Evolutionary conservation across 2,329 filamentous ascomycete genomes (phyloP), one percentile per base, ranked within the genome.

Genomic region (Volutella citrinella): DNA sequence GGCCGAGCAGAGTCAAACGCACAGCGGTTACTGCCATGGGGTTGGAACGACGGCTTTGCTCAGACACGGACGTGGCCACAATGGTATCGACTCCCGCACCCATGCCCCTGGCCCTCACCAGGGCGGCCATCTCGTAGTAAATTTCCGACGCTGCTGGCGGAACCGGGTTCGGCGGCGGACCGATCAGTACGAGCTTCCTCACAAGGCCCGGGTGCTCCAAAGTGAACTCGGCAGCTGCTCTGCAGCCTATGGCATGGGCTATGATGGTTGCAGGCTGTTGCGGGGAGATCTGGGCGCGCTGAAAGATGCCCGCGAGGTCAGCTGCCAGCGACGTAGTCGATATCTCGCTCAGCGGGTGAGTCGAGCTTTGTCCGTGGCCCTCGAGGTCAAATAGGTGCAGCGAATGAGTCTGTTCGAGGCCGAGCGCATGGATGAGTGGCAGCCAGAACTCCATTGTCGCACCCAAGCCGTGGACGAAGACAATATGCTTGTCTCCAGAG

Each of bases 381-480:
- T 79, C 75, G 4, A 79, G 56, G 40, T 79, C 76, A 38, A 69
- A 68, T 1, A 74, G 48, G 38, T 72, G 65, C 9, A 65, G 55
- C 4, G 36, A 44, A 19, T 43, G 30, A n/a, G 25, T 22, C 4
- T 48, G 19, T 9, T 33, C 15, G 2, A 42, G 23, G 6, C 32
- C 30, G 1, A 69, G 43, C 3, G 49, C 42, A 1, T 57, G 40
- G 17, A 74, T 57, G 7, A 78, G 48, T 0, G 74, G 71, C 0
- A 49, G 54, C 49, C 63, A 78, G 45, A 57, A 68, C 5, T 65
- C 60, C 5, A 57, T 57, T 2, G 61, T 69, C 4, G 65, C 68
- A 5, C 73, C 74, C 1, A 79, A 60, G 6, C 75, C 74, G 40
- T 78, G 75, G 13, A 79, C 54, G 42, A 78, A 77, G 16, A 77